Conservation (phyloP, 2,329 filamentous ascomycete species). For the Alternaria sp. region DNA sequence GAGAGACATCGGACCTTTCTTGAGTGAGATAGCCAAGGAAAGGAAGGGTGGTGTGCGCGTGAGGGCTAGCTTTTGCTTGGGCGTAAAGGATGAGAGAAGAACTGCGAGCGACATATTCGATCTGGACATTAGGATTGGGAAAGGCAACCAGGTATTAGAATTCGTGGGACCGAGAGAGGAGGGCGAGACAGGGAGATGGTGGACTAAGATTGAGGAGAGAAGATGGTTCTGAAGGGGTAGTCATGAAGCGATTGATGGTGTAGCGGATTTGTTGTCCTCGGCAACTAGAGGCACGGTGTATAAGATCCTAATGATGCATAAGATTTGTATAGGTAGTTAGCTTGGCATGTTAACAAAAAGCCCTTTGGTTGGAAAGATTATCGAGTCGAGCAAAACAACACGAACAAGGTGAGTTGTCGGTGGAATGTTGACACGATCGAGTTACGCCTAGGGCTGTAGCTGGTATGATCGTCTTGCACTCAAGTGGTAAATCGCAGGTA, state of each 20-base stretch:
- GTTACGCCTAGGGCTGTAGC: background rate
- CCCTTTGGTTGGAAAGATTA: background rate
- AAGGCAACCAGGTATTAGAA: slow-evolving; percentile 50
- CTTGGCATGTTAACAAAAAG: background rate
- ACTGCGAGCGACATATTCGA: slow-evolving; percentile 55
- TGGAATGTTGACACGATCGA: background rate
- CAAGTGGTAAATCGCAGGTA: background rate
- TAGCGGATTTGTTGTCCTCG: background rate
- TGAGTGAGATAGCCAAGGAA: slow-evolving; percentile 53
- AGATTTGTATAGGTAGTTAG: background rate
- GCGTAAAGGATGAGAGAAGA: slow-evolving; percentile 34
- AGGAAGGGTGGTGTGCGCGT: slow-evolving; percentile 54
- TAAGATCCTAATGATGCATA: background rate
- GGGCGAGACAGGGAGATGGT: slow-evolving; percentile 51
- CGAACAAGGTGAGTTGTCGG: no score
- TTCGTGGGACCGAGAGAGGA: slow-evolving; percentile 57
- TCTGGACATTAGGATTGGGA: slow-evolving; percentile 54
- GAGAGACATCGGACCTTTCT: slow-evolving; percentile 50
- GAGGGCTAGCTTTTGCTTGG: slow-evolving; percentile 56
- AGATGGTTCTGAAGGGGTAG: slow-evolving; percentile 53
- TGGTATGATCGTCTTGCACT: background rate
- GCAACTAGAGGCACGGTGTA: background rate
- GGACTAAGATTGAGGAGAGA: slow-evolving; percentile 53
- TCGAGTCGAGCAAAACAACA: background rate
- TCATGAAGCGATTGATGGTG: background rate